phyloP scores from a whole-genome alignment of 192 early-diverging fungal genomes.

The Helicostylum pulchrum region DNA sequence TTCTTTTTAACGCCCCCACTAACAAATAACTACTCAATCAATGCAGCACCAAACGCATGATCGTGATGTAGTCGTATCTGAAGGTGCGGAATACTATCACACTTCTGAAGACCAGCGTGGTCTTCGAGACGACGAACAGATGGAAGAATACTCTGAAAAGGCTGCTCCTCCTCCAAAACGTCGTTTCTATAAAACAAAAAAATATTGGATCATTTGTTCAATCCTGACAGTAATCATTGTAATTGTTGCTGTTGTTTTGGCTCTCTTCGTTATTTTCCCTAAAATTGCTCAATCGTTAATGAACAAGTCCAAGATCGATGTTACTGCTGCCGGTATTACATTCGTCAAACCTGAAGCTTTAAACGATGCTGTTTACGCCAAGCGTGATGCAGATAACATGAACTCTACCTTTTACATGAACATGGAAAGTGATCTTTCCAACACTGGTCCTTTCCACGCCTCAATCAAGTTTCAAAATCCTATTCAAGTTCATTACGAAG shows the following conservation, averaged over 20 bases:
- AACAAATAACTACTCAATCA: too few species aligned
- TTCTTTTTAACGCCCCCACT: too few species aligned
- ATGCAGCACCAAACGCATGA: constrained; percentile 1
- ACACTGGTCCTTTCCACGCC: constrained; percentile 52
- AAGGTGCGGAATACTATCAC: constrained; percentile 5
- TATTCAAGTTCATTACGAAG: constrained; percentile 42
- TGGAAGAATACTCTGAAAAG: constrained; percentile 46
- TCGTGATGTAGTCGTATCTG: neutral
- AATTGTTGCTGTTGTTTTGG: constrained; percentile 45
- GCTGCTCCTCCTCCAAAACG: constrained; percentile 33
- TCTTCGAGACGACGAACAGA: constrained; percentile 1
- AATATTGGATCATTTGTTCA: constrained; percentile 55
- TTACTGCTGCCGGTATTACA: constrained; percentile 41
- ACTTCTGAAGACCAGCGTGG: neutral
- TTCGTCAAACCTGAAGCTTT: constrained; percentile 24
- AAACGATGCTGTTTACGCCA: neutral
- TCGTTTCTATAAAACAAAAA: constrained; percentile 47
- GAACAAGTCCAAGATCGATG: constrained; percentile 40
- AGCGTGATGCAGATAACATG: constrained; percentile 12
- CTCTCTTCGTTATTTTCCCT: constrained; percentile 53
- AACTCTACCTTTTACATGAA: constrained; percentile 39
- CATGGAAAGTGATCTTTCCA: constrained; percentile 38
- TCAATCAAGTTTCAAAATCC: constrained; percentile 48
- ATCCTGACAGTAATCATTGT: constrained; percentile 41
- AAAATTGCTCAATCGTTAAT: constrained; percentile 47